Percentiles rank a stretch among this genome's conserved stretches.
Evolutionary conservation across 2,329 filamentous ascomycete genomes (phyloP).

Genomic region (Fusarium luffae): DNA sequence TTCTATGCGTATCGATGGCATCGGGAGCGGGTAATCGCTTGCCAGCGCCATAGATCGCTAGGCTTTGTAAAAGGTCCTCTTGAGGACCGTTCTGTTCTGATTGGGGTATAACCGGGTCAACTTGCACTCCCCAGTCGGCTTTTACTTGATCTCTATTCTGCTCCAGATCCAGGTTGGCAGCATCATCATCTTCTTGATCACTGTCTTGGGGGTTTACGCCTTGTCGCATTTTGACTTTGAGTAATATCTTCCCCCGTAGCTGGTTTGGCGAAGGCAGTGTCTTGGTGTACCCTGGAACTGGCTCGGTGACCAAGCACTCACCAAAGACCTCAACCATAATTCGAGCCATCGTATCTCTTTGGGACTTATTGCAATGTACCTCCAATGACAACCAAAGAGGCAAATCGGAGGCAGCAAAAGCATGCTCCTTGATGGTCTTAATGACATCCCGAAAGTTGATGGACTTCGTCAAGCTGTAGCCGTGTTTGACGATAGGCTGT

Average conservation of each 20-base stretch:
- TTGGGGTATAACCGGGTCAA: too few species aligned
- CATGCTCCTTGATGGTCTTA: not conserved
- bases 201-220: rapidly evolving
- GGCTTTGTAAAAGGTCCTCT: conserved; percentile 7
- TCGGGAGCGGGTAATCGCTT: not conserved
- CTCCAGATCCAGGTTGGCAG: too few species aligned
- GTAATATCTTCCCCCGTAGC: conserved; percentile 6
- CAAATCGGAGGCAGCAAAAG: conserved; percentile 12
- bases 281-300: rapidly evolving
- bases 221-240: conserved; percentile 15
- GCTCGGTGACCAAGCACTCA: not conserved
- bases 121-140: too few species aligned
- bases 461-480: conserved; percentile 26
- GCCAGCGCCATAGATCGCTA: conserved; percentile 24
- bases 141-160: not conserved
- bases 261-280: conserved; percentile 4
- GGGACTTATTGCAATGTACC: conserved; percentile 6
- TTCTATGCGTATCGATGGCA: not conserved
- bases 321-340: conserved; percentile 19
- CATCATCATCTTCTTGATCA: not conserved
- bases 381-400: conserved; percentile 24
- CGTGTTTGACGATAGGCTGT: conserved; percentile 25
- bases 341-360: conserved; percentile 11
- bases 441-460: conserved; percentile 19
- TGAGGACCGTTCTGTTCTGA: too few species aligned